Evolutionary conservation across 2,329 filamentous ascomycete genomes (phyloP).

Genomic region (Pestalotiopsis sp.): DNA sequence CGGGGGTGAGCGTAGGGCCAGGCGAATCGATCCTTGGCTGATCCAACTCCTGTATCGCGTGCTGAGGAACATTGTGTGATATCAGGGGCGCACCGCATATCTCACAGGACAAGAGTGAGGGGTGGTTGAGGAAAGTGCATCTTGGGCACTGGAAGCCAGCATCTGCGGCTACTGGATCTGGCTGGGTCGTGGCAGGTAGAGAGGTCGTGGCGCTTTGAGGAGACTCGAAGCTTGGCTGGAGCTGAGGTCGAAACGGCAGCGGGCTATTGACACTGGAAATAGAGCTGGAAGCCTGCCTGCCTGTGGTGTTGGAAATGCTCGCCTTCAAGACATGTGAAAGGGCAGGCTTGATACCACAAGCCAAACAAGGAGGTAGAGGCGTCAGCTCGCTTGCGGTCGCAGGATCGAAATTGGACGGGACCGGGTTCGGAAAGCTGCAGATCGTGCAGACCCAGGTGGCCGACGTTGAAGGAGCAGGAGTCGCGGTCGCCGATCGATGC

Average conservation of each 20-base stretch:
- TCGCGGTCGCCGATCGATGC: conserved; percentile 45
- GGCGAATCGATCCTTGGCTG: conserved; percentile 72
- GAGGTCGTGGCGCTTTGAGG: neutral
- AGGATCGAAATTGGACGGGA: conserved; percentile 92
- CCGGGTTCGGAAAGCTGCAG: conserved; percentile 90
- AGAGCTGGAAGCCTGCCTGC: conserved; percentile 33
- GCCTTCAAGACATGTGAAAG: conserved; percentile 84
- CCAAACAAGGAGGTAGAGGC: conserved; percentile 81
- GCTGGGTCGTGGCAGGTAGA: conserved; percentile 15
- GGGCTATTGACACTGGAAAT: conserved; percentile 16
- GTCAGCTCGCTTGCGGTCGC: conserved; percentile 78
- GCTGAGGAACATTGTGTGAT: conserved; percentile 49
- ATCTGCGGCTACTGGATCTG: conserved; percentile 8
- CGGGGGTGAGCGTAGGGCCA: conserved; percentile 64
- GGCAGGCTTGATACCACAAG: conserved; percentile 91
- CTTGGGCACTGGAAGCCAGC: conserved; percentile 70
- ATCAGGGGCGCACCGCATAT: conserved; percentile 83
- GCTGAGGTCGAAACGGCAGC: conserved; percentile 12
- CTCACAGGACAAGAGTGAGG: conserved; percentile 83
- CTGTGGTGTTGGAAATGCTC: conserved; percentile 74
- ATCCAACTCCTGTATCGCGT: conserved; percentile 38
- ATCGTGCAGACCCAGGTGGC: conserved; percentile 97
- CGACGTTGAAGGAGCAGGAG: conserved; percentile 53
- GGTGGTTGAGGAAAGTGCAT: conserved; percentile 94
- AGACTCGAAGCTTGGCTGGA: neutral